A percentile compares a stretch with the other conserved stretches of the same genome.
Conservation (phyloP, 192 early-diverging fungal genomes). For the Lobulomyces angularis region DNA sequence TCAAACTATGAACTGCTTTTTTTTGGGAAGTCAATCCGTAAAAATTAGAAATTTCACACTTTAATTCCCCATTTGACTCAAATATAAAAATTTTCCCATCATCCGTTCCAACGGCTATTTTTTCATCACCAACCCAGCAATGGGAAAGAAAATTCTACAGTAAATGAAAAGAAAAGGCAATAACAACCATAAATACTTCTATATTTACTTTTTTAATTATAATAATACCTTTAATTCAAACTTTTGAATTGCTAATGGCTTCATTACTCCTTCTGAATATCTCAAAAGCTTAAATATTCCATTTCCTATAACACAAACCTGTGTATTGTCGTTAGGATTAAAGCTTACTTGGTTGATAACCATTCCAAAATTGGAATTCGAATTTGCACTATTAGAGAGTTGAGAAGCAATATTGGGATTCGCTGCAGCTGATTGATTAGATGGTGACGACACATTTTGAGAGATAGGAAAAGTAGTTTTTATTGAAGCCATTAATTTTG, state of each 20-base stretch:
- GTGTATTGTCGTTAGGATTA: conserved; percentile 39
- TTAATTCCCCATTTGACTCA: conserved; percentile 41
- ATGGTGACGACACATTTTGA: background rate
- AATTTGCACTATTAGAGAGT: background rate
- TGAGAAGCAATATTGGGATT: too few relatives aligned
- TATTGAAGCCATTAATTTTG: conserved; percentile 32
- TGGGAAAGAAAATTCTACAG: conserved; percentile 33
- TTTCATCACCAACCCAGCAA: conserved; percentile 34
- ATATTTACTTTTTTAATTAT: background rate
- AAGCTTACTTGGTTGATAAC: conserved; percentile 32
- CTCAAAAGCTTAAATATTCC: conserved; percentile 41
- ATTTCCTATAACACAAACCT: conserved; percentile 36
- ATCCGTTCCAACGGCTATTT: conserved; percentile 32
- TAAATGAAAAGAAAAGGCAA: background rate
- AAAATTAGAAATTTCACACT: conserved; percentile 16
- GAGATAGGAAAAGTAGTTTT: background rate
- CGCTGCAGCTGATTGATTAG: background rate
- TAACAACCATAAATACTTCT: conserved; percentile 7
- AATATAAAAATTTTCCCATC: conserved; percentile 37
- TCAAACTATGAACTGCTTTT: conserved; percentile 13
- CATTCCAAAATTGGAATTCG: background rate
- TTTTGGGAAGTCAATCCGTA: background rate
- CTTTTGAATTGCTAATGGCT: conserved; percentile 26
- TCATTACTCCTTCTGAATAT: conserved; percentile 33
- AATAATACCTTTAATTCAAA: conserved; percentile 27